Percentiles rank a stretch among this genome's conserved stretches.
phyloP scores from a whole-genome alignment of 73 alveolate species.

The Breviolum minutum region DNA sequence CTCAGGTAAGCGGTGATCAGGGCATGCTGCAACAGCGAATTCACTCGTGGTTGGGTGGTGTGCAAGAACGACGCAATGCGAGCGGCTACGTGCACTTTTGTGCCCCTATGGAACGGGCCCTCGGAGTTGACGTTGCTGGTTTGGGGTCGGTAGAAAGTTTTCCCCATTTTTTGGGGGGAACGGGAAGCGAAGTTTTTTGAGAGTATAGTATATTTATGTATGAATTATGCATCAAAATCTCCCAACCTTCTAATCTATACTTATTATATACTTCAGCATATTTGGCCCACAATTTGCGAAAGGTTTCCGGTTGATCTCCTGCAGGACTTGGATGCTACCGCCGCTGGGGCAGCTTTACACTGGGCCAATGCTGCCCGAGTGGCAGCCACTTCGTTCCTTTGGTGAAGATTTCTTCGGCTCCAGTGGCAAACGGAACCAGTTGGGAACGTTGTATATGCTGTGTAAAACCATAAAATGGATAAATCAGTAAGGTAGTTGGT shows the following conservation, averaged over 20 bases:
- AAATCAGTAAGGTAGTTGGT: no score
- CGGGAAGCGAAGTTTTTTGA: no score
- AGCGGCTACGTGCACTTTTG: conserved; percentile 69
- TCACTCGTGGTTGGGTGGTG: conserved; percentile 25
- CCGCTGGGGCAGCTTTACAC: conserved; percentile 46
- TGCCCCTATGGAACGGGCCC: conserved; percentile 39
- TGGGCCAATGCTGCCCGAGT: conserved; percentile 59
- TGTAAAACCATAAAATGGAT: no score
- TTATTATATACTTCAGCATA: neutral
- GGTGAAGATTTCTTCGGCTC: neutral
- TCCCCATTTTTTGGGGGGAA: neutral
- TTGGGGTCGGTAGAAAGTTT: neutral
- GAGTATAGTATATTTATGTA: no score
- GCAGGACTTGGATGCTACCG: conserved; percentile 25
- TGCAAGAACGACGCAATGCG: conserved; percentile 40
- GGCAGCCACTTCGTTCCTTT: conserved; percentile 9
- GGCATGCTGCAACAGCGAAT: neutral
- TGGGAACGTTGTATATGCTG: no score
- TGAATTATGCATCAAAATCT: no score
- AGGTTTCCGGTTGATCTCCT: neutral
- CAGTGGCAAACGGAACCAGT: neutral
- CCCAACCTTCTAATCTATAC: neutral
- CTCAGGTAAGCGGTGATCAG: neutral
- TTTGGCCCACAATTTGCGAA: no score
- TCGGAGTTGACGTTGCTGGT: neutral